A percentile compares a stretch with the other conserved stretches of the same genome.
Evolutionary conservation across 169 alveolate species (phyloP).

Genomic region (Perkinsus chesapeaki): DNA sequence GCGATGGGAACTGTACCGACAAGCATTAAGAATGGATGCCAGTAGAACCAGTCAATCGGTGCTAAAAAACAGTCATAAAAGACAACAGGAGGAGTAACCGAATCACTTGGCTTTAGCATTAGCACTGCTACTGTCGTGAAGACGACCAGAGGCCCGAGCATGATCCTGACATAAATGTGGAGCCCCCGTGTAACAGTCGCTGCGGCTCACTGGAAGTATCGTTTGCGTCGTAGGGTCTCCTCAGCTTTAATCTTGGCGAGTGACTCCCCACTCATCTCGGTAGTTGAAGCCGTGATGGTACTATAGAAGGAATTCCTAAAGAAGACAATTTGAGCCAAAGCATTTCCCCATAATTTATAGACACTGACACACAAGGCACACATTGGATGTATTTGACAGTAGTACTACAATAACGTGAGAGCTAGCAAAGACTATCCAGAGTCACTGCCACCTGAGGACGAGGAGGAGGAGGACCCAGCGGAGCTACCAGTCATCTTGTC

Average conservation of each 20-base stretch:
- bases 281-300: background rate
- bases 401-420: background rate
- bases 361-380: background rate
- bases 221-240: background rate
- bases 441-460: background rate
- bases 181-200: background rate
- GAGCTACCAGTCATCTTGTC: background rate
- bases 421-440: background rate
- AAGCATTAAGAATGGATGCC: conserved; percentile 9
- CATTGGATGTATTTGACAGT: background rate
- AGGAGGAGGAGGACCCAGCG: background rate
- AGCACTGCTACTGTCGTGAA: background rate
- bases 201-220: background rate
- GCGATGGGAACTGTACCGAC: background rate
- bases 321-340: background rate
- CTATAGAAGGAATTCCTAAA: background rate
- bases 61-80: background rate
- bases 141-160: background rate
- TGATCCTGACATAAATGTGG: background rate
- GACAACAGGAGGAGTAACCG: background rate
- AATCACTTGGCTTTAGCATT: background rate
- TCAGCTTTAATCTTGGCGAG: background rate
- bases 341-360: background rate
- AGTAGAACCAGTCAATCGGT: background rate
- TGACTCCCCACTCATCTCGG: background rate